Percentiles rank a stretch among this genome's conserved stretches.
phyloP scores from a whole-genome alignment of 371 early-diverging fungal species.

The Mortierella sp. region DNA sequence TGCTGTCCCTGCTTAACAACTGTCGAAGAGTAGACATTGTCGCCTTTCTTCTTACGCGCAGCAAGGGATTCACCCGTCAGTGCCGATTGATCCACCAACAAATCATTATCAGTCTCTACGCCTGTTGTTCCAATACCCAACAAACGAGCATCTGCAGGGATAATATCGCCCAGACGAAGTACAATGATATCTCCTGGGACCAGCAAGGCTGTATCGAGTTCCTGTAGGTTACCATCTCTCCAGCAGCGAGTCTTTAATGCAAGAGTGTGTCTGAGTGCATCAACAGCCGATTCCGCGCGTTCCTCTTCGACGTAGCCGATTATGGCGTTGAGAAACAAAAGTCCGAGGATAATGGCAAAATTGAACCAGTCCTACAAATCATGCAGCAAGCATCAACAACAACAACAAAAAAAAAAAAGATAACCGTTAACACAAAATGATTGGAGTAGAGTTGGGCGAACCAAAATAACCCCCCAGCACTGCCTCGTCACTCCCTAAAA shows the following conservation, averaged over 20 bases:
- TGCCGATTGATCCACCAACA: slow-evolving; percentile 94
- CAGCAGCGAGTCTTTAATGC: slow-evolving; percentile 84
- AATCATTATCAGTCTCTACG: slow-evolving; percentile 70
- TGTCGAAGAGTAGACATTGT: slow-evolving; percentile 90
- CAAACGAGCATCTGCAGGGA: slow-evolving; percentile 92
- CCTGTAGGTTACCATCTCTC: slow-evolving; percentile 82
- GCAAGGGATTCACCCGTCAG: slow-evolving; percentile 95
- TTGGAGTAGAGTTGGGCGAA: background rate
- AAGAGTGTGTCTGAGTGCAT: slow-evolving; percentile 89
- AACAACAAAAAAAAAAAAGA: background rate
- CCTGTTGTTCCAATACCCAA: slow-evolving; percentile 89
- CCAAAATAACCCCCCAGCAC: background rate
- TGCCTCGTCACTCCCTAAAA: slow-evolving; percentile 1
- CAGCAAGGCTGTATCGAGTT: slow-evolving; percentile 80
- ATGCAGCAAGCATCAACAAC: background rate
- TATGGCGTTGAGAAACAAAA: slow-evolving; percentile 88
- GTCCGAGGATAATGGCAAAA: slow-evolving; percentile 86
- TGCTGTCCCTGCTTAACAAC: slow-evolving; percentile 93
- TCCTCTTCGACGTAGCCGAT: slow-evolving; percentile 93
- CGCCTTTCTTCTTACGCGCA: slow-evolving; percentile 81
- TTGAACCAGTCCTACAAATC: slow-evolving; percentile 77
- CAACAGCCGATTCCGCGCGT: slow-evolving; percentile 91
- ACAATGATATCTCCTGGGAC: slow-evolving; percentile 93
- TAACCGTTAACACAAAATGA: background rate
- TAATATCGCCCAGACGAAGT: slow-evolving; percentile 91